Conservation (phyloP, 305 asterid species). For the Solanum hybrid region DNA sequence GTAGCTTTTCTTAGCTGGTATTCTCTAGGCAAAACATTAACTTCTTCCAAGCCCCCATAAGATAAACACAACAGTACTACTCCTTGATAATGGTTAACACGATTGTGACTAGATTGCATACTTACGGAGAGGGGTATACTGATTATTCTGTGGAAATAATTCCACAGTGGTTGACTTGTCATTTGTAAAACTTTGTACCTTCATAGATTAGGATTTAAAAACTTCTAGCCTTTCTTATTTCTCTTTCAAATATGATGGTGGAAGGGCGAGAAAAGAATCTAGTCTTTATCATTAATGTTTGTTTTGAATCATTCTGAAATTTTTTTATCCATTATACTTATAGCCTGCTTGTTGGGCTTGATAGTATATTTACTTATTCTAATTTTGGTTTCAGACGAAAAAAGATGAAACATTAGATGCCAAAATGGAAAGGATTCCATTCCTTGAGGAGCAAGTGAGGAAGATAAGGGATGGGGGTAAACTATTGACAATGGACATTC, state of each 20-base stretch:
- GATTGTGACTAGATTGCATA: not conserved
- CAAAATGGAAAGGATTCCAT: constrained; percentile 68
- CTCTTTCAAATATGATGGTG: not conserved
- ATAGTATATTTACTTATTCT: not conserved
- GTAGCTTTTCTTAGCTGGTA: not conserved
- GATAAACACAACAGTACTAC: not conserved
- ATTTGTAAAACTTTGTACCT: not conserved
- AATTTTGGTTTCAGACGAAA: constrained; percentile 28
- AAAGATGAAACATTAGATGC: constrained; percentile 48
- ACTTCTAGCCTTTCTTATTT: not conserved
- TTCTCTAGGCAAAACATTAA: not conserved
- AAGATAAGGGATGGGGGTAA: constrained; percentile 68
- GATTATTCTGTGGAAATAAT: not conserved
- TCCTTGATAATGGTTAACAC: not conserved
- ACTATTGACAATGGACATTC: constrained; percentile 61
- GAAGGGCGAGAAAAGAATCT: not conserved
- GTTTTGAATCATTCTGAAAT: not conserved
- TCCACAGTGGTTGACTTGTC: not conserved
- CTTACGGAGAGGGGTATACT: not conserved
- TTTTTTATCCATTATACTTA: not conserved
- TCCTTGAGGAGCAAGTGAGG: constrained; percentile 91
- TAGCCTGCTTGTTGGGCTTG: not conserved
- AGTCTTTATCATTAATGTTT: not conserved
- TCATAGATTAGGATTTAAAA: not conserved
- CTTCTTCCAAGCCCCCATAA: not conserved